Base-by-base conservation (phyloP, 2,329 filamentous ascomycete species). In the Pezicula neosporulosa region DNA sequence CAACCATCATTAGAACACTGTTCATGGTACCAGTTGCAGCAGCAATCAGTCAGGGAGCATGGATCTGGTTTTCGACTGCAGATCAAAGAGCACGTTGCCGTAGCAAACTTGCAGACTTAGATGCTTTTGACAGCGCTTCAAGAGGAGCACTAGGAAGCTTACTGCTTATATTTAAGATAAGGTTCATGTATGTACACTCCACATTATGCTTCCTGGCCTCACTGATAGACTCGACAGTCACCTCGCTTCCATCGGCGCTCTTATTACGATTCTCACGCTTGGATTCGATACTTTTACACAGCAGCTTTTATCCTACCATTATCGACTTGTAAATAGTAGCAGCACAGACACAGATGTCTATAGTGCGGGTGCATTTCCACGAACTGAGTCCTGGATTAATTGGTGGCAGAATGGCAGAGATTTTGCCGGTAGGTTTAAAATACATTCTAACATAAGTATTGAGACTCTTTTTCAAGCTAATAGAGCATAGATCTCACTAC, bases 241-340 rank as follows among this genome's bases (percentile, higher is more conserved):
- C n/a, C n/a, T 44, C 8, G 42, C 28, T 30, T 44, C 18, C 15
- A 24, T 44, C n/a, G 42, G 42, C 10, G 42, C 42, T 24, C 8
- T 30, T 24, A 15, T 44, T n/a, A 44, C 42, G 30, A 19, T 44
- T 16, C 19, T 21, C 21, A 24, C 42, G 10, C 24, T 44, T 12
- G 42, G 19, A 28, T 44, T 44, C n/a, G 42, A 44, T 44, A 44
- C n/a, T 5, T 44, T 44, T 16, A 28, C 42, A 30, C 42, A 44
- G n/a, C 19, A 44, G n/a, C 15, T 44, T 8, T 16, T 44, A 24
- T 37, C 35, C 16, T 15, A 15, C 35, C 35, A 37, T 15, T 37
- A 37, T 37, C 35, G 35, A 37, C 35, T 37, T 37, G 35, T 37
- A 15, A 16, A 12, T 37, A 37, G 35, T 16, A 37, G 13, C 7